Conservation (phyloP, 2,329 filamentous ascomycete genomes). For the Sclerotiophoma versabilis region DNA sequence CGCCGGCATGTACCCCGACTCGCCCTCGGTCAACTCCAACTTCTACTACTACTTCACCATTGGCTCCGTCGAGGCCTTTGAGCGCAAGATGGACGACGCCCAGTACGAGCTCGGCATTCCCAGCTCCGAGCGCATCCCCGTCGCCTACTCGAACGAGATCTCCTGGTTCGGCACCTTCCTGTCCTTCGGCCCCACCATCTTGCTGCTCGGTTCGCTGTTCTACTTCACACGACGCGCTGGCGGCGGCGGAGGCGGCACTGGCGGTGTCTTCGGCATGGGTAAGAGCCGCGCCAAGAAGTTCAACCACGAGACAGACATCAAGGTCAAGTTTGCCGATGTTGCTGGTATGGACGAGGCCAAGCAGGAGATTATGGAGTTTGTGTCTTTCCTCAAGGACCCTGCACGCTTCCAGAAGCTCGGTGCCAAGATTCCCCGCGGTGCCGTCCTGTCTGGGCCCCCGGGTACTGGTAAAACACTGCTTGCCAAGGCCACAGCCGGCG, state of each 20-base stretch:
- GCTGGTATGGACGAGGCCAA: constrained; percentile 99
- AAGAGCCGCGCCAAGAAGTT: constrained; percentile 96
- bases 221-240: constrained; percentile 80
- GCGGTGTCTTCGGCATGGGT: constrained; percentile 93
- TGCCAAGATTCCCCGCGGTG: constrained; percentile 96
- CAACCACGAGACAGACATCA: constrained; percentile 95
- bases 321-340: constrained; percentile 96
- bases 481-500: constrained; percentile 95
- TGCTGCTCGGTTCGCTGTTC: constrained; percentile 83
- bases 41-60: constrained; percentile 95
- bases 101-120: constrained; percentile 89
- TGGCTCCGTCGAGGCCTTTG: constrained; percentile 91
- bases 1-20: constrained; percentile 76
- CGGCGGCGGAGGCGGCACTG: constrained; percentile 66
- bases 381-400: constrained; percentile 94
- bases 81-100: constrained; percentile 84
- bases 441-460: constrained; percentile 95
- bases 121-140: constrained; percentile 85
- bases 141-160: constrained; percentile 83
- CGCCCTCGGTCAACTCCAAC: constrained; percentile 69
- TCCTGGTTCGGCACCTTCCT: constrained; percentile 75
- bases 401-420: constrained; percentile 91
- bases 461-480: constrained; percentile 98
- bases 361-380: constrained; percentile 98
- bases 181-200: constrained; percentile 83